phyloP scores from a whole-genome alignment of 495 filamentous ascomycete species.

The Thermothielavioides terrestris region DNA sequence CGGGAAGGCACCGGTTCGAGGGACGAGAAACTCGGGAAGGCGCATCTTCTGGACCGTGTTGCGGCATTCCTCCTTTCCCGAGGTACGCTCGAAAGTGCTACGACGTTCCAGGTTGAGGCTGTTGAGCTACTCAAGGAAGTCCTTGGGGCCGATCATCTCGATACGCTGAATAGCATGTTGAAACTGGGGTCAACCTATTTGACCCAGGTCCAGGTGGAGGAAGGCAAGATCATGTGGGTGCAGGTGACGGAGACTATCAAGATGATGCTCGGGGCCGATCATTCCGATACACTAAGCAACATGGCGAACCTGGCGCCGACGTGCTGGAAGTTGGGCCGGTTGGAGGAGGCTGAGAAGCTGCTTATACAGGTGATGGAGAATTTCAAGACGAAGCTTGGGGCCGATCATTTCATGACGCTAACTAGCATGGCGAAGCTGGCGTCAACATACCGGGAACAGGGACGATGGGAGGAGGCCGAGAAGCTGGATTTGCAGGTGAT shows the following conservation, averaged over 20 bases:
- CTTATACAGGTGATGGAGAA: neutral
- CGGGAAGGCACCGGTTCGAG: conserved; percentile 1
- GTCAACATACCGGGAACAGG: neutral
- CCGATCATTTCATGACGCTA: neutral
- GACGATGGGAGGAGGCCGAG: neutral
- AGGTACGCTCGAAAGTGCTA: conserved; percentile 25
- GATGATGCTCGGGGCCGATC: neutral
- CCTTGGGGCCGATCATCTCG: conserved; percentile 29
- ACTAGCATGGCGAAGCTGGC: neutral
- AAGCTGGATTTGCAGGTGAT: neutral
- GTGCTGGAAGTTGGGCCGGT: neutral
- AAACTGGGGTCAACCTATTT: conserved; percentile 12
- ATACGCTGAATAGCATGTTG: conserved; percentile 14
- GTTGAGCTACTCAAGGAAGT: conserved; percentile 3
- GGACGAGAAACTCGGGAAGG: conserved; percentile 9
- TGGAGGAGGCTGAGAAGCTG: neutral
- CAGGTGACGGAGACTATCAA: neutral
- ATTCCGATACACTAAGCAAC: neutral
- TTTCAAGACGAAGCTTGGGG: neutral
- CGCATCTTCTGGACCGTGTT: neutral
- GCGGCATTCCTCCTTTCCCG: conserved; percentile 3
- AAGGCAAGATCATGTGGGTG: conserved; percentile 21
- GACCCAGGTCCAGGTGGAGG: conserved; percentile 28
- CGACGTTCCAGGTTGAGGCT: neutral
- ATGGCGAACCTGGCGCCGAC: neutral